These are phyloP conservation scores for Acer campestre DNA, from an alignment of 345 rosid genomes.

Conservation along the genomic window DNA sequence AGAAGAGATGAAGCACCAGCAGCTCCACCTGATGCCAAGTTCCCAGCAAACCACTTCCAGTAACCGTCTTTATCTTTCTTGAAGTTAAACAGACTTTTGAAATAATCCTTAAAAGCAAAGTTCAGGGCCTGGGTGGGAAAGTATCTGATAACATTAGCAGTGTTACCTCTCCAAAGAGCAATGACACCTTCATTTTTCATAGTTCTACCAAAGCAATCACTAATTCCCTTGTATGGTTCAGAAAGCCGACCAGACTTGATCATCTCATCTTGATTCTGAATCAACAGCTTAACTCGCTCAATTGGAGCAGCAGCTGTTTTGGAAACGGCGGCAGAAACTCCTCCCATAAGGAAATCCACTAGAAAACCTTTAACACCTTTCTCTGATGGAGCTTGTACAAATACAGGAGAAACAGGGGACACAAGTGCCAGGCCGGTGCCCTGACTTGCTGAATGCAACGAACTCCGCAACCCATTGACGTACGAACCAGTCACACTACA, in stretches of 20 bases:
- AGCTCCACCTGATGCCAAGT: slow-evolving; percentile 68
- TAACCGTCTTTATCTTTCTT: slow-evolving; percentile 59
- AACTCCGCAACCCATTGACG: slow-evolving; percentile 35
- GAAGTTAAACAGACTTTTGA: slow-evolving; percentile 56
- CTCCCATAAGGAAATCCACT: slow-evolving; percentile 62
- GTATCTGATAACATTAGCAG: slow-evolving; percentile 59
- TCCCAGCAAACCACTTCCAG: slow-evolving; percentile 67
- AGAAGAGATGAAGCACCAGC: slow-evolving; percentile 65
- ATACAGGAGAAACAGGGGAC: slow-evolving; percentile 37
- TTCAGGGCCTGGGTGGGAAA: slow-evolving; percentile 65
- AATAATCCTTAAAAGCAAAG: slow-evolving; percentile 60
- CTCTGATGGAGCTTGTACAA: slow-evolving; percentile 53
- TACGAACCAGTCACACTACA: slow-evolving; percentile 22
- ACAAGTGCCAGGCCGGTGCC: slow-evolving; percentile 29
- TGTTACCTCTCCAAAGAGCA: slow-evolving; percentile 65
- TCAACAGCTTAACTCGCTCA: slow-evolving; percentile 54
- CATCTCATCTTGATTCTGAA: slow-evolving; percentile 64
- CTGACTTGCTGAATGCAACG: slow-evolving; percentile 33
- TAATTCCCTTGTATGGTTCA: slow-evolving; percentile 55
- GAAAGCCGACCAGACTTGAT: slow-evolving; percentile 56
- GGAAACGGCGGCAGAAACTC: slow-evolving; percentile 64
- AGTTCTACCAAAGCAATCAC: slow-evolving; percentile 57
- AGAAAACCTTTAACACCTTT: slow-evolving; percentile 36
- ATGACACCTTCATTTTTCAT: slow-evolving; percentile 53
- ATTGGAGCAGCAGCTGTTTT: slow-evolving; percentile 52